A percentile compares a stretch with the other conserved stretches of the same genome.
Evolutionary conservation across 2,329 filamentous ascomycete genomes (phyloP).

Genomic region (Pestalotiopsis sp.): DNA sequence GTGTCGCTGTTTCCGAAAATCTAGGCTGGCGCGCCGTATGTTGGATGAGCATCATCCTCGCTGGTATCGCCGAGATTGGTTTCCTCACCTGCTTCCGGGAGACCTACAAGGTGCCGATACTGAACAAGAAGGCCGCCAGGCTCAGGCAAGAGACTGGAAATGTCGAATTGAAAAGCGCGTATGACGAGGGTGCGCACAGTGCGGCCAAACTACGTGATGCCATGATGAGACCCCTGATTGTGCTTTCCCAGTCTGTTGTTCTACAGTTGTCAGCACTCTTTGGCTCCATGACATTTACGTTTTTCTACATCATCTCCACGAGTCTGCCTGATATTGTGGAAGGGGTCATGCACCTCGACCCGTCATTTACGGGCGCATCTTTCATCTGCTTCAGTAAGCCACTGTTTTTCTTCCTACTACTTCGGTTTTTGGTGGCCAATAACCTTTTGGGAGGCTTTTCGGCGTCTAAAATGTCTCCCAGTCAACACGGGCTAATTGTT

Average conservation of each 20-base stretch:
- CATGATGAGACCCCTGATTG: slow-evolving; percentile 47
- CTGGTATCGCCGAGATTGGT: slow-evolving; percentile 49
- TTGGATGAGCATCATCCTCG: slow-evolving; percentile 51
- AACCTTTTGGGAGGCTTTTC: no score
- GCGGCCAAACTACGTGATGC: slow-evolving; percentile 39
- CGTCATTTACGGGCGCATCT: slow-evolving; percentile 52
- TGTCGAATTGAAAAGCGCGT: slow-evolving; percentile 30
- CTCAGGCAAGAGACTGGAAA: slow-evolving; percentile 34
- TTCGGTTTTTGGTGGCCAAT: no score
- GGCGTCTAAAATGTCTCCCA: no score
- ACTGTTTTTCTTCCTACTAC: slow-evolving; percentile 14
- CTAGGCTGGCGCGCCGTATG: slow-evolving; percentile 58
- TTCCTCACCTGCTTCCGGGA: slow-evolving; percentile 58
- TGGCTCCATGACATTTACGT: slow-evolving; percentile 51
- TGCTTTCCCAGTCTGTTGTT: slow-evolving; percentile 54
- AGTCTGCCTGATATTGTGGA: slow-evolving; percentile 55
- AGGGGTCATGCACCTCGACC: slow-evolving; percentile 49
- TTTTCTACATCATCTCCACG: slow-evolving; percentile 57
- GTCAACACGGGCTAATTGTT: no score
- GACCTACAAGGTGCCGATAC: slow-evolving; percentile 62
- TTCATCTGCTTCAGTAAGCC: slow-evolving; percentile 58
- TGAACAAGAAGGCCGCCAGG: slow-evolving; percentile 44
- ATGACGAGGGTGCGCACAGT: slow-evolving; percentile 30
- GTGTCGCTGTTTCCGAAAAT: slow-evolving; percentile 55
- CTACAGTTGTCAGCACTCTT: slow-evolving; percentile 52